Evolutionary conservation across 495 filamentous ascomycete genomes (phyloP).

Genomic region (Xanthoparmelia taractica): DNA sequence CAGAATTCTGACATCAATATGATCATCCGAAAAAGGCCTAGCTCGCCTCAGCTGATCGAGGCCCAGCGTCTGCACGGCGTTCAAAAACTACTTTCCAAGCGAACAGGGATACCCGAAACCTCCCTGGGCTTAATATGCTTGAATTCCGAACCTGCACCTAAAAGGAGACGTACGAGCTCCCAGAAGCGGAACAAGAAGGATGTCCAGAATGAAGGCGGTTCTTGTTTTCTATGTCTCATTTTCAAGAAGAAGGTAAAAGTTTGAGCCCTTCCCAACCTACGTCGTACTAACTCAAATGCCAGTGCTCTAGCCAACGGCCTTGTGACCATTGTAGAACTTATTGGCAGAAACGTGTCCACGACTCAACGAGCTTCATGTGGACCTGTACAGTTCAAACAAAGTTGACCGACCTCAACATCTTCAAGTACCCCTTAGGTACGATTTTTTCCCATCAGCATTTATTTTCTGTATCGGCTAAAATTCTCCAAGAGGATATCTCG

Average conservation of each 20-base stretch:
- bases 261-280: neutral
- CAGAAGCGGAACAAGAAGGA: neutral
- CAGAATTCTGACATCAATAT: neutral
- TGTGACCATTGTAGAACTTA: neutral
- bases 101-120: neutral
- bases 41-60: neutral
- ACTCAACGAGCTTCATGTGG: neutral
- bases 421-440: neutral
- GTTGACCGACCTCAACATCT: neutral
- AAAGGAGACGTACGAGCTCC: neutral
- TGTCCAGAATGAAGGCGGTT: neutral
- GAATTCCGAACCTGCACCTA: neutral
- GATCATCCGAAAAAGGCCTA: neutral
- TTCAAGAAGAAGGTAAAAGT: neutral
- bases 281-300: neutral
- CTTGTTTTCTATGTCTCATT: neutral
- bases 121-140: neutral
- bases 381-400: neutral
- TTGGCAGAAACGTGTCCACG: neutral
- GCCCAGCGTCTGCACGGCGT: neutral
- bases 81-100: neutral
- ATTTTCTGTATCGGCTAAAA: neutral
- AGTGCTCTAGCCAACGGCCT: neutral
- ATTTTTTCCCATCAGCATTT: neutral
- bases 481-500: neutral